phyloP scores from a whole-genome alignment of 306 rosid genomes.

The Gleditsia sinensis region DNA sequence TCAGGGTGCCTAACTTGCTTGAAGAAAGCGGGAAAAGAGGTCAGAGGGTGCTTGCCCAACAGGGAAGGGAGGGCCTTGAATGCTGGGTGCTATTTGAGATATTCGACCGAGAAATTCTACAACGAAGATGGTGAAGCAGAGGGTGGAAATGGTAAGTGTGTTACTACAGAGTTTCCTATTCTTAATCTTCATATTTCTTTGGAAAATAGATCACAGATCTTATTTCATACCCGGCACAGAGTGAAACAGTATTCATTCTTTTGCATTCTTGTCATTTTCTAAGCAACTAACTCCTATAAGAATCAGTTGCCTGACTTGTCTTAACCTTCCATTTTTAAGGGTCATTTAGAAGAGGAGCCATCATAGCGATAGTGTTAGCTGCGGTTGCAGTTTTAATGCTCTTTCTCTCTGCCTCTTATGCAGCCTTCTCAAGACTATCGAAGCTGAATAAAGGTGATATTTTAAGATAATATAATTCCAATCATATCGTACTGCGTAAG shows the following conservation, averaged over 20 bases:
- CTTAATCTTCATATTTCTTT: neutral
- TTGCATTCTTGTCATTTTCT: constrained; percentile 11
- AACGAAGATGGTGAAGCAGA: constrained; percentile 23
- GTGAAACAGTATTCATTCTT: neutral
- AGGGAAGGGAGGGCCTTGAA: constrained; percentile 76
- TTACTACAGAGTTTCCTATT: neutral
- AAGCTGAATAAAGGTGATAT: constrained; percentile 49
- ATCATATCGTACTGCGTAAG: neutral
- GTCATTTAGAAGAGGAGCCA: constrained; percentile 42
- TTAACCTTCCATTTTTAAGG: constrained; percentile 47
- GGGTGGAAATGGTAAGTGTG: constrained; percentile 39
- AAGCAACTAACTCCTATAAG: constrained; percentile 10
- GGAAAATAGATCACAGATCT: neutral
- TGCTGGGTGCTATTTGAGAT: constrained; percentile 88
- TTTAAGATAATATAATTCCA: neutral
- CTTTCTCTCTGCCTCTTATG: constrained; percentile 55
- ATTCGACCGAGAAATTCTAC: constrained; percentile 63
- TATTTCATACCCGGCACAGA: neutral
- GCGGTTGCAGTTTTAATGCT: constrained; percentile 61
- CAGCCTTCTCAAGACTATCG: constrained; percentile 46
- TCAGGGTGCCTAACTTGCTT: constrained; percentile 62
- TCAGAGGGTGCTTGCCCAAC: constrained; percentile 48
- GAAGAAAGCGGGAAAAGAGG: constrained; percentile 54
- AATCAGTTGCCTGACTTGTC: neutral
- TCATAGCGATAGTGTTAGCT: constrained; percentile 55